Evolutionary conservation across 2,329 filamentous ascomycete species (phyloP), one percentile per base, ranked within the genome.

Genomic region (Colletotrichum destructivum): DNA sequence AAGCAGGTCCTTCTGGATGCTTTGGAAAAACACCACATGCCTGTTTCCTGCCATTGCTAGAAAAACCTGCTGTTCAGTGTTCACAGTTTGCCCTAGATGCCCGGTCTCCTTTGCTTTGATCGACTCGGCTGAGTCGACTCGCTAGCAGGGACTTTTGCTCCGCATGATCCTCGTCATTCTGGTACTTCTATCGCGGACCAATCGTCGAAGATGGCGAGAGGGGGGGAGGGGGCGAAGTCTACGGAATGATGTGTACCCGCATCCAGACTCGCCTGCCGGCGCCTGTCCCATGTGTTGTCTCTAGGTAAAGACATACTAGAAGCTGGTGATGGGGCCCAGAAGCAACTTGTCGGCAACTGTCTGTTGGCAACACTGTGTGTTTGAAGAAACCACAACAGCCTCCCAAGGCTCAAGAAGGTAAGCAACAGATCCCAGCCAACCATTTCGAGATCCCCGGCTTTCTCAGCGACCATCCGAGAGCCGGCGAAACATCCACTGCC

Each of bases 401-500:
- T 23, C 59, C 49, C 35, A 67, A 62, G 40, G 49, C 44, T 57
- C 56, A 51, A 52, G 49, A 60, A 31, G 31, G 21, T 8, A 51
- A 38, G 13, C 8, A 5, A n/a, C 40, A 47, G 40, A 21, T 62
- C 12, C 18, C 44, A 55, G 31, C 38, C 64, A 64, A 46, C 64
- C 31, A 31, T 56, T 21, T 51, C 49, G 38, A 52, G 44, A 35
- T 61, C 18, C 47, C 18, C 21, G 35, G 31, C 38, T 47, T 55
- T 11, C 38, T 40, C 35, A 21, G 47, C 40, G 38, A 23, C 40
- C 40, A 69, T 69, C 69, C 66, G 69, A 64, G 69, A 69, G 65
- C 69, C 69, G 66, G 64, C 69, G 69, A 72, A 72, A 72, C 69
- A 69, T 52, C 69, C 61, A 59, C 55, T 21, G 54, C 51, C 51